Evolutionary conservation across 2,329 filamentous ascomycete genomes (phyloP).

Genomic region (Nigrograna mackinnonii): DNA sequence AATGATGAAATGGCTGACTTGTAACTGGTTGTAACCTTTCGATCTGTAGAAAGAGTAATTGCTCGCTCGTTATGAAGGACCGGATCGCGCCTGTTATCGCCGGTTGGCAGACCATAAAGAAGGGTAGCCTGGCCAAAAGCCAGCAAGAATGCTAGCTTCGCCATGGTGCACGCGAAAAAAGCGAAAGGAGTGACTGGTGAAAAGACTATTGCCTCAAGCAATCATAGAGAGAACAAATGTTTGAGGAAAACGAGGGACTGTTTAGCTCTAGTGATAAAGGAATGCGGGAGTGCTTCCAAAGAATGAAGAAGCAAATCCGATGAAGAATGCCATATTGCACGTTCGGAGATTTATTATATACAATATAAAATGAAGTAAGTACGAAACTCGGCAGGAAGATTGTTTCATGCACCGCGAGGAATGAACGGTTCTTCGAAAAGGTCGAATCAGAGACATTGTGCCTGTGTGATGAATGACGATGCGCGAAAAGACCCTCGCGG

Average conservation of each 20-base stretch:
- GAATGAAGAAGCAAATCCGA: constrained; percentile 27
- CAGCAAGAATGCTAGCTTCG: constrained; percentile 28
- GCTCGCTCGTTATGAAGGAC: constrained; percentile 20
- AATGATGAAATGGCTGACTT: constrained; percentile 27
- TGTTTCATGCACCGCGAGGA: constrained; percentile 25
- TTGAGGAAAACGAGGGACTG: constrained; percentile 11
- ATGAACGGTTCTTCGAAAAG: constrained; percentile 24
- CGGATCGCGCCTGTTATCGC: constrained; percentile 12
- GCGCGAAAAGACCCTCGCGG: constrained; percentile 16
- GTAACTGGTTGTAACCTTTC: constrained; percentile 34
- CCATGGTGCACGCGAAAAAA: constrained; percentile 20
- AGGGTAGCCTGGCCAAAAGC: constrained; percentile 22
- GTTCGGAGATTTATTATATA: constrained; percentile 23
- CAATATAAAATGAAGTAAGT: constrained; percentile 9
- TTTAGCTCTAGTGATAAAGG: constrained; percentile 19
- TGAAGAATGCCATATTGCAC: constrained; percentile 18
- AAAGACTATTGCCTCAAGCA: constrained; percentile 14
- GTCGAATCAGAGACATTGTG: constrained; percentile 21
- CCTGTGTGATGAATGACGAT: constrained; percentile 24
- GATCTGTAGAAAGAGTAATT: constrained; percentile 21
- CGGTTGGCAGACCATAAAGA: constrained; percentile 26
- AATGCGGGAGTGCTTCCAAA: constrained; percentile 24
- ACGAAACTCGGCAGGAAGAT: constrained; percentile 5
- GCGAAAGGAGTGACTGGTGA: constrained; percentile 12
- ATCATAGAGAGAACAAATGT: constrained; percentile 16